A percentile compares a stretch with the other conserved stretches of the same genome.
Conservation (phyloP, 345 rosid species). For the Angophora floribunda region DNA sequence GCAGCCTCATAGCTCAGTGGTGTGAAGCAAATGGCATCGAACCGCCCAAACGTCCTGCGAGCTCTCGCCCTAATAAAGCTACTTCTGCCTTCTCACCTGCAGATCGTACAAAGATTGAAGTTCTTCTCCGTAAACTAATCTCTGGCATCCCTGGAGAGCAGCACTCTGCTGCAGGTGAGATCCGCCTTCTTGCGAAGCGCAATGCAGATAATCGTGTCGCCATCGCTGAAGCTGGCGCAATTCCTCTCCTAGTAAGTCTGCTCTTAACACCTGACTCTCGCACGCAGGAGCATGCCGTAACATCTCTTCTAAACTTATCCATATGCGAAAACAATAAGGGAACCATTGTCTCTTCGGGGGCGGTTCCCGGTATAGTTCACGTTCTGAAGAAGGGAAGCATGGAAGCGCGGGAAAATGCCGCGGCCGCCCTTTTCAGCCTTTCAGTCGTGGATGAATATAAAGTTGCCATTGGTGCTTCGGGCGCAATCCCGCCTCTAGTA, state of each 20-base stretch:
- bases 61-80: slow-evolving; percentile 45
- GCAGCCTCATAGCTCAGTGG: slow-evolving; percentile 98
- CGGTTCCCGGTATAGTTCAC: slow-evolving; percentile 79
- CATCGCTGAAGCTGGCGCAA: slow-evolving; percentile 92
- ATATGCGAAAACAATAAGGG: slow-evolving; percentile 87
- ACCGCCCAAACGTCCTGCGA: slow-evolving; percentile 74
- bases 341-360: slow-evolving; percentile 67
- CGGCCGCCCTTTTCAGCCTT: slow-evolving; percentile 88
- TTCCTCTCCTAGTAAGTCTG: slow-evolving; percentile 78
- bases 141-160: slow-evolving; percentile 54
- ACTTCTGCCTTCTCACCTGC: slow-evolving; percentile 65
- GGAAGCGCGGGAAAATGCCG: slow-evolving; percentile 95
- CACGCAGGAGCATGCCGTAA: slow-evolving; percentile 87
- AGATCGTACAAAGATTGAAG: slow-evolving; percentile 63
- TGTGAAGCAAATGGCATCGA: slow-evolving; percentile 86
- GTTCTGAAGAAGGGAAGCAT: slow-evolving; percentile 94
- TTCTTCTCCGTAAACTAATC: slow-evolving; percentile 75
- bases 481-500: slow-evolving; percentile 86
- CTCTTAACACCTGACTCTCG: slow-evolving; percentile 76
- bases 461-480: slow-evolving; percentile 69
- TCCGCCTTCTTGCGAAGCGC: slow-evolving; percentile 95
- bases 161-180: slow-evolving; percentile 79
- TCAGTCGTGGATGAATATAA: slow-evolving; percentile 86
- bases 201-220: slow-evolving; percentile 90
- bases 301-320: slow-evolving; percentile 89